Evolutionary conservation across 805 yeast species (phyloP), one percentile per base, ranked within the genome.

Genomic region (Yarrowia keelungensis): DNA sequence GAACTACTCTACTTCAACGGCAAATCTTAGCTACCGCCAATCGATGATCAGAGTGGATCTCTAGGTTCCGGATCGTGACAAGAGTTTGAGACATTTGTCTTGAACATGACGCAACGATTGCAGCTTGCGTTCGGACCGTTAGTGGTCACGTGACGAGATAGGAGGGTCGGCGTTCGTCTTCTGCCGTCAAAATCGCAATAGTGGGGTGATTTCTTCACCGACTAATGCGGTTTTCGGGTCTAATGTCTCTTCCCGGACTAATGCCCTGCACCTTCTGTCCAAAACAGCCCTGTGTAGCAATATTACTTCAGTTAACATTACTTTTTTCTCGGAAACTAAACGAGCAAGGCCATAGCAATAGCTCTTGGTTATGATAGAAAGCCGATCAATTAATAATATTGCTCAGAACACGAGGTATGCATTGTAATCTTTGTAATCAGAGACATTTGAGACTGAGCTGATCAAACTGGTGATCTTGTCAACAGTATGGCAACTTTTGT

Each of bases 1-100:
- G 7, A 26, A 26, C 32, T 26, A 26, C 2, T 26, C 7, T 26
- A 26, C 32, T 26, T 26, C 32, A 26, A 26, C 32, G 32, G 32
- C 32, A 26, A 26, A 26, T 2, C 32, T 26, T 26, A n/a, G n/a
- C n/a, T n/a, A 26, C 32, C 7, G 32, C 32, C 32, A 26, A 5
- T n/a, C 46, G 46, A 42, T 42, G 46, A n/a, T n/a, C n/a, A 8
- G 8, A n/a, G 19, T n/a, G 11, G 46, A 42, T n/a, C 46, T n/a
- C 19, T 45, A 45, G 7, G 26, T 45, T 45, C 16, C 47, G 36
- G 50, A 26, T 47, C 36, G 14, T 5, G 7, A 22, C 39, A 32
- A 49, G n/a, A 49, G 39, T n/a, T 22, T 49, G 54, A 49, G 54
- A 49, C 54, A 49, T 49, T 8, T 49, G 54, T 35, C 39, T 49